Percentiles rank a stretch among this genome's conserved stretches.
Evolutionary conservation across 441 rosid species (phyloP).

Genomic region (Flueggea neowawraea): DNA sequence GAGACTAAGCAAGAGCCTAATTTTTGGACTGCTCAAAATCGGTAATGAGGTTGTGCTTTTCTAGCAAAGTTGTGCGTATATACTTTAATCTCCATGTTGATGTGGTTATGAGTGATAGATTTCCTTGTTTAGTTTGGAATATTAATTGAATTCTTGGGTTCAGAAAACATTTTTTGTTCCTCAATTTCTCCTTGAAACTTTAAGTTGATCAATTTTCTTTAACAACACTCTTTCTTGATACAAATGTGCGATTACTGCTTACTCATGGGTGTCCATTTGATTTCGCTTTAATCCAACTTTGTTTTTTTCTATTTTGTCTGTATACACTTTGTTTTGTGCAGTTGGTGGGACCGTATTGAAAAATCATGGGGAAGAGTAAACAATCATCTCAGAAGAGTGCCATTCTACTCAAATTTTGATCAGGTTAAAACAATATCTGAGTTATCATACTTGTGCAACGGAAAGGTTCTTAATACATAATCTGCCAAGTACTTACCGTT

Average conservation of each 20-base stretch:
- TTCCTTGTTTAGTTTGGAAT: too few species aligned
- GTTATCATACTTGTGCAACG: too few species aligned
- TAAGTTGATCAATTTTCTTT: neutral
- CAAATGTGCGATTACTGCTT: too few species aligned
- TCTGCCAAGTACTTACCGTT: too few species aligned
- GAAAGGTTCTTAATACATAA: too few species aligned
- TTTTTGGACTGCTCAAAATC: conserved; percentile 78
- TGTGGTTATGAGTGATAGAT: too few species aligned
- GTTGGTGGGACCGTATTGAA: conserved; percentile 92
- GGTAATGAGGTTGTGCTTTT: conserved; percentile 31
- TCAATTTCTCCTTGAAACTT: neutral
- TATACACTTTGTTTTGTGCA: conserved; percentile 24
- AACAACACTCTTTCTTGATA: too few species aligned
- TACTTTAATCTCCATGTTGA: too few species aligned
- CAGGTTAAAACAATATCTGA: conserved; percentile 42
- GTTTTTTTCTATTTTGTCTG: conserved; percentile 3
- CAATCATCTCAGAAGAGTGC: conserved; percentile 60
- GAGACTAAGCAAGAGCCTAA: conserved; percentile 77
- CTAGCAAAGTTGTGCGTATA: too few species aligned
- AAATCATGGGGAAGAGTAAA: conserved; percentile 73
- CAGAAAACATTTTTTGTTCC: neutral
- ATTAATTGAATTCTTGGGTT: neutral
- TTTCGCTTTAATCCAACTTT: too few species aligned
- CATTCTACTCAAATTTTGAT: conserved; percentile 83
- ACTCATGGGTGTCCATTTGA: too few species aligned